Evolutionary conservation across 495 filamentous ascomycete genomes (phyloP), one percentile per base, ranked within the genome.

Genomic region (Aspergillus steynii): DNA sequence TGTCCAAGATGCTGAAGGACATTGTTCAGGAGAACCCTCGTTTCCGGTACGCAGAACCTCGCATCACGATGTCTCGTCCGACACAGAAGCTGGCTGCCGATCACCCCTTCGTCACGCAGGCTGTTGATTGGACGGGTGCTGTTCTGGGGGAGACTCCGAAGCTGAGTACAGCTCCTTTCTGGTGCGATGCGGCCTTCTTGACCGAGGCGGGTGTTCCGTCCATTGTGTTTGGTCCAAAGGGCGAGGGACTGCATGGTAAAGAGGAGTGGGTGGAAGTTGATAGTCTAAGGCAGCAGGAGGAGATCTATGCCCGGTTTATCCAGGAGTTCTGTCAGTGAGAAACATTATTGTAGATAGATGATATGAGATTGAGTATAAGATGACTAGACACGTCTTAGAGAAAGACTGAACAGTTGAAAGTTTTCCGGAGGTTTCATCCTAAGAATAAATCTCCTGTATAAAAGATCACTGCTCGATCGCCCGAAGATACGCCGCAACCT

Each of bases 161-260:
- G 0, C 58, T 75, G 1, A 51, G 63, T 45, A 68, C 62, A 55
- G 68, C 60, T 0, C 58, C 72, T 2, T 77, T 78, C 56, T 81
- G 78, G 79, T 77, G 75, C 15, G 77, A 82, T 68, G 75, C 75
- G 7, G 77, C 77, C 2, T 53, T 82, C 29, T 61, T 81, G 9
- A 68, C 66, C 8, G 67, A 68, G 52, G 71, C 62, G 29, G 80
- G 79, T 1, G 68, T 81, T 46, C 72, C 77, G 3, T 66, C 72
- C 0, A 65, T 82, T 42, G 67, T 83, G 6, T 79, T 72, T 60
- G 79, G 79, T 0, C 77, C 78, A 7, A 58, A 58, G 20, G 81
- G 80, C 0, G 68, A 71, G 10, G 81, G 79, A 0, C 60, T 79
- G 6, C 80, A 83, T 58, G 68, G 67, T 7, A 79, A 77, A 51